Conservation (phyloP, 805 yeast species). For the Jamesozyma hellenica region DNA sequence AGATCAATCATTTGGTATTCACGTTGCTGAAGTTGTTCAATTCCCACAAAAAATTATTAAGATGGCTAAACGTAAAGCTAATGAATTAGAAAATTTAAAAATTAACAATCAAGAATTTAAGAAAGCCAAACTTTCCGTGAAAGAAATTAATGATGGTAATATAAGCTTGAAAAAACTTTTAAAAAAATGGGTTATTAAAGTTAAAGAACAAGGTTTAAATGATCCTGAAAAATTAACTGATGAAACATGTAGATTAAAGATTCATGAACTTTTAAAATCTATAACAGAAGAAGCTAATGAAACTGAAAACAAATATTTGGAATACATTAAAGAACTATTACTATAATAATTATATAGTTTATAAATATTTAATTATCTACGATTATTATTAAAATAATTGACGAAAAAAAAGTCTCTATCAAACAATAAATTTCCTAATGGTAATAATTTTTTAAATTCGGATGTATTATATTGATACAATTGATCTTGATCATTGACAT, state of each 20-base stretch:
- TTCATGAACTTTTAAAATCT: constrained; percentile 15
- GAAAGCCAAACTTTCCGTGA: constrained; percentile 38
- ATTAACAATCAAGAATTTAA: constrained; percentile 37
- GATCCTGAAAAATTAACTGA: constrained; percentile 24
- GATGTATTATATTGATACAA: neutral
- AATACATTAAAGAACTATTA: constrained; percentile 14
- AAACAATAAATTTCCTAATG: constrained; percentile 42
- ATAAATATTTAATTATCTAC: neutral
- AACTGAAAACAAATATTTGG: constrained; percentile 12
- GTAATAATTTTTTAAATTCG: constrained; percentile 37
- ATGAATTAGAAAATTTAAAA: constrained; percentile 63
- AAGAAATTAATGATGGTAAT: constrained; percentile 43
- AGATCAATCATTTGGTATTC: constrained; percentile 94
- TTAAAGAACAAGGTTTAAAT: constrained; percentile 26
- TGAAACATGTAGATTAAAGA: constrained; percentile 25
- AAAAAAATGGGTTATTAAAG: constrained; percentile 43
- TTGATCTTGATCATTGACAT: neutral
- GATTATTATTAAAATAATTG: constrained; percentile 3
- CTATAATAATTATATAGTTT: no score
- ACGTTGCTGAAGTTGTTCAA: constrained; percentile 91
- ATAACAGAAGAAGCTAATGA: constrained; percentile 10
- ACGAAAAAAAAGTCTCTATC: constrained; percentile 41
- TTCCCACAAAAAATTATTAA: constrained; percentile 82
- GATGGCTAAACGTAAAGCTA: constrained; percentile 93
- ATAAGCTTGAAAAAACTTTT: constrained; percentile 39